Percentiles rank a stretch among this genome's conserved stretches.
Evolutionary conservation across 2,329 filamentous ascomycete species (phyloP).

Genomic region (Zymoseptoria crescenta): DNA sequence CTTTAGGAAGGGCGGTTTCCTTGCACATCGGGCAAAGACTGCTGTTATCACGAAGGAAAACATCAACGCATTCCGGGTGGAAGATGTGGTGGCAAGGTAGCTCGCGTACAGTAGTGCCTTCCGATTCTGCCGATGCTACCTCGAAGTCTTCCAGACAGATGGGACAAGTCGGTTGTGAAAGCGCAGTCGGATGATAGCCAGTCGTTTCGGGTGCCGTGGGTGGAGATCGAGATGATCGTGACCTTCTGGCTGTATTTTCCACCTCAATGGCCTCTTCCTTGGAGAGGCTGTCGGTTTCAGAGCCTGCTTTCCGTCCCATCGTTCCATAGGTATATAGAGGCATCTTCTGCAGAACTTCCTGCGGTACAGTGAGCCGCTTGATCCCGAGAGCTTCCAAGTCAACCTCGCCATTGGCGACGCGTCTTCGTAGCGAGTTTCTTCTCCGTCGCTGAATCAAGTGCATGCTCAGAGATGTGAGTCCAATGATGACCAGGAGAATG

Average conservation of each 20-base stretch:
- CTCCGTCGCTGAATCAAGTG: conserved; percentile 68
- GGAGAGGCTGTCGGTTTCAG: conserved; percentile 5
- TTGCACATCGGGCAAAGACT: conserved; percentile 91
- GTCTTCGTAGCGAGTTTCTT: conserved; percentile 57
- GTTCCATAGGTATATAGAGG: conserved; percentile 65
- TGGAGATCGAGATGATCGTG: neutral
- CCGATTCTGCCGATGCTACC: conserved; percentile 10
- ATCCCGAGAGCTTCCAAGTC: conserved; percentile 82
- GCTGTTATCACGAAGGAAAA: conserved; percentile 68
- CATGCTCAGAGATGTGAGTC: conserved; percentile 62
- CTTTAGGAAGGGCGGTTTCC: conserved; percentile 66
- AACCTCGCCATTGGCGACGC: conserved; percentile 70
- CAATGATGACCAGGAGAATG: conserved; percentile 61
- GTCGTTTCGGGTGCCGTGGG: conserved; percentile 6
- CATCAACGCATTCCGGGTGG: conserved; percentile 84
- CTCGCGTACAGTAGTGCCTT: conserved; percentile 62
- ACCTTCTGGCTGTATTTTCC: neutral
- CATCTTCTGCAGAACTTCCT: conserved; percentile 61
- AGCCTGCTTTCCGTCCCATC: conserved; percentile 5
- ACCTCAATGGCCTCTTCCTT: neutral
- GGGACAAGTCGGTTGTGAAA: conserved; percentile 75
- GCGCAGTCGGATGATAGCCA: conserved; percentile 26
- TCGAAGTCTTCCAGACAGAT: conserved; percentile 83
- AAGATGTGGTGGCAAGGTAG: conserved; percentile 88
- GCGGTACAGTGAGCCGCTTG: conserved; percentile 70